phyloP scores from a whole-genome alignment of 2,329 filamentous ascomycete genomes.

The Simplicillium aogashimaense region DNA sequence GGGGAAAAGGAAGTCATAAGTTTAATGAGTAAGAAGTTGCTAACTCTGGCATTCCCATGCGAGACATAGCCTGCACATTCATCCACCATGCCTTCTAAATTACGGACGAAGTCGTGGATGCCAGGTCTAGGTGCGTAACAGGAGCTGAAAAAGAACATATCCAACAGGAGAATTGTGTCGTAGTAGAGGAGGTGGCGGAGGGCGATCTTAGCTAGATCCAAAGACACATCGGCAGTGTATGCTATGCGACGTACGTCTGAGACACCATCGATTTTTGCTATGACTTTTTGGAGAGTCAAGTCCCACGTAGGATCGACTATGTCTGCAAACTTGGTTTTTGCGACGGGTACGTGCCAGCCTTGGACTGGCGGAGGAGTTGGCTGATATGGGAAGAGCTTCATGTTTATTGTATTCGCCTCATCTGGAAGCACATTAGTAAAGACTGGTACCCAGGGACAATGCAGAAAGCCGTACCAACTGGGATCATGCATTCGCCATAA shows the following conservation, averaged over 20 bases:
- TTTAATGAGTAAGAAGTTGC: constrained; percentile 61
- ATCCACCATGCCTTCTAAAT: constrained; percentile 64
- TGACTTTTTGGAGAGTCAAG: constrained; percentile 67
- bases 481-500: constrained; percentile 98
- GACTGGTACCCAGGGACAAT: neutral
- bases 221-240: constrained; percentile 72
- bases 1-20: constrained; percentile 81
- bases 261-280: constrained; percentile 82
- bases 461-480: constrained; percentile 57
- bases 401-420: constrained; percentile 88
- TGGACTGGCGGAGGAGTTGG: constrained; percentile 66
- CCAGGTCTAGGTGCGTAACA: constrained; percentile 78
- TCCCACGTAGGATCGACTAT: constrained; percentile 63
- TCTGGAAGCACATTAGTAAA: constrained; percentile 37
- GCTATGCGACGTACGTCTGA: constrained; percentile 84
- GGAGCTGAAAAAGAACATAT: constrained; percentile 89
- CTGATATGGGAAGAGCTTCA: constrained; percentile 87
- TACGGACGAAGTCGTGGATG: constrained; percentile 69
- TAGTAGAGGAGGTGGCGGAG: constrained; percentile 89
- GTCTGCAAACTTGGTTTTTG: constrained; percentile 54
- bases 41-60: constrained; percentile 29
- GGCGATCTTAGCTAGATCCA: constrained; percentile 76
- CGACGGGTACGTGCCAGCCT: constrained; percentile 84
- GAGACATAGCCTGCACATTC: constrained; percentile 85
- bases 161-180: constrained; percentile 78